Percentiles rank a stretch among this genome's conserved stretches.
Conservation (phyloP, 2,329 filamentous ascomycete genomes). For the Calonectria fujianensis region DNA sequence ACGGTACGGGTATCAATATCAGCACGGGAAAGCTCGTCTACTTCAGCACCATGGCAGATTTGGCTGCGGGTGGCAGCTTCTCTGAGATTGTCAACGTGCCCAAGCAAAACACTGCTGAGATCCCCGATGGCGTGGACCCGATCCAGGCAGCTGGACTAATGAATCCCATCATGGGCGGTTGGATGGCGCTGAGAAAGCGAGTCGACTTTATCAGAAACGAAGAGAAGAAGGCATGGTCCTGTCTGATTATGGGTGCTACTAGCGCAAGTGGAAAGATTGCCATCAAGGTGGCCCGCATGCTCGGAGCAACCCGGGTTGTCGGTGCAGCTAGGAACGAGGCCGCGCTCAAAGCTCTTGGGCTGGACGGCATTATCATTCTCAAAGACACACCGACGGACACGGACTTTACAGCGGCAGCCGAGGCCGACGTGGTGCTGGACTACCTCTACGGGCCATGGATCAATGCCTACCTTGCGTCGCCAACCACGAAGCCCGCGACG, state of each 20-base stretch:
- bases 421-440: conserved; percentile 73
- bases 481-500: conserved; percentile 58
- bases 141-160: conserved; percentile 70
- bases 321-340: conserved; percentile 70
- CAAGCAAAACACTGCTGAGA: conserved; percentile 59
- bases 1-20: conserved; percentile 70
- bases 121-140: conserved; percentile 68
- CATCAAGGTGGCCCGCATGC: conserved; percentile 65
- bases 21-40: conserved; percentile 70
- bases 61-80: conserved; percentile 65
- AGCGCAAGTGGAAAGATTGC: conserved; percentile 71
- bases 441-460: conserved; percentile 72
- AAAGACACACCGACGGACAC: conserved; percentile 61
- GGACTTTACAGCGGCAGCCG: conserved; percentile 67
- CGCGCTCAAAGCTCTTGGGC: conserved; percentile 63
- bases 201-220: conserved; percentile 56
- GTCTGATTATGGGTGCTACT: conserved; percentile 72
- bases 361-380: conserved; percentile 69
- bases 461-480: conserved; percentile 62
- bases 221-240: conserved; percentile 64
- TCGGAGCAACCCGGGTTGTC: conserved; percentile 70
- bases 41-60: conserved; percentile 59
- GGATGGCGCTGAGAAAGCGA: conserved; percentile 73
- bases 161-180: conserved; percentile 74
- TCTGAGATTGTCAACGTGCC: conserved; percentile 70